Evolutionary conservation across 108 stramenopile species (phyloP), one percentile per base, ranked within the genome.

Genomic region (Skeletonema marinoi): DNA sequence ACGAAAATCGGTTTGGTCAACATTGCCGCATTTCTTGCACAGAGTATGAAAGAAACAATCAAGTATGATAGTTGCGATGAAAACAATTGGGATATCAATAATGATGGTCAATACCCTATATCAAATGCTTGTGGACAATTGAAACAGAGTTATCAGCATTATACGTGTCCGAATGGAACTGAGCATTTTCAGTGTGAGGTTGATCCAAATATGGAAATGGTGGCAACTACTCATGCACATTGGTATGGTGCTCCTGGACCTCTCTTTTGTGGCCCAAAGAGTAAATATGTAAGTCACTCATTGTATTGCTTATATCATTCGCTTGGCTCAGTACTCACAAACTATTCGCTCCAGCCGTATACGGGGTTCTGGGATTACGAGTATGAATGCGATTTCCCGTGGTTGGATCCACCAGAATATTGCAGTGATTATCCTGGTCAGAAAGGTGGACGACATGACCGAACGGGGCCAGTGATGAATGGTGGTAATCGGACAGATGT

Each of bases 281-380:
- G 29, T 21, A 65, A 19, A 32, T 71, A 71, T 67, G n/a, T n/a
- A n/a, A n/a, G n/a, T n/a, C n/a, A n/a, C n/a, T n/a, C n/a, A n/a
- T n/a, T n/a, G n/a, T n/a, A n/a, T n/a, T n/a, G n/a, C n/a, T n/a
- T n/a, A n/a, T n/a, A n/a, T n/a, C n/a, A n/a, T n/a, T n/a, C n/a
- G n/a, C n/a, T n/a, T n/a, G n/a, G n/a, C n/a, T n/a, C n/a, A n/a
- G n/a, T n/a, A n/a, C n/a, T n/a, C n/a, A n/a, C n/a, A n/a, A n/a
- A n/a, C n/a, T n/a, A n/a, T n/a, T n/a, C n/a, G n/a, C n/a, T n/a
- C n/a, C n/a, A n/a, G n/a, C 60, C 62, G 13, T 61, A 56, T n/a
- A 81, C 80, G n/a, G 85, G 85, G 16, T 83, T 70, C 65, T 86
- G 85, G 85, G 85, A 86, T 42, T 65, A 79, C 32, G 36, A n/a